Evolutionary conservation across 768 basidiomycete species (phyloP), one percentile per base, ranked within the genome.

Genomic region (Trametopsis cervina): DNA sequence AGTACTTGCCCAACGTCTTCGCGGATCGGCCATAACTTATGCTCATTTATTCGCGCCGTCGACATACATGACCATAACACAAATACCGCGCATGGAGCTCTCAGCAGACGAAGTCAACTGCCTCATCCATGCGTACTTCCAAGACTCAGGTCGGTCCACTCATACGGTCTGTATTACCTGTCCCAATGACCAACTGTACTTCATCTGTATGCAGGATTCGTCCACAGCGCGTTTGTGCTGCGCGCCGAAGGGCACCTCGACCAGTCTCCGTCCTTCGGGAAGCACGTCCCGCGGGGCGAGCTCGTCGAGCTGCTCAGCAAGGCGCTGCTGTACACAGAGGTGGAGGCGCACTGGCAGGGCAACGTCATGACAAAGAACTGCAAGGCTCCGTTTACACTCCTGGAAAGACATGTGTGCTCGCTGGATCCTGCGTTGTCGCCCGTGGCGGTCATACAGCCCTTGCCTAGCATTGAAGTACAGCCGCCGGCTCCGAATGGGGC

Each of bases 101-200:
- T n/a, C 81, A 35, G 83, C 88, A 29, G 88, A 90, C 55, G 86
- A 91, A 61, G 73, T 92, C 51, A 92, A 92, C 62, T 87, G 83
- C 58, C 77, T 91, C 53, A 83, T 92, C 40, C 81, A 91, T 63
- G 76, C 89, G 1, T 92, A 90, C 60, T 79, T 92, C 54, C 72
- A 82, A 54, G 89, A 92, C 57, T 89, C 87, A 25, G 89, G 89
- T 87, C 54, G 27, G 53, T 57, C 9, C 2, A 29, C 42, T 33
- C 42, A 17, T n/a, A n/a, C n/a, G n/a, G n/a, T 46, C 45, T n/a
- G 41, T 24, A 26, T n/a, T 21, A 12, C 10, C 12, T 1, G 25
- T 43, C n/a, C 41, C 41, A 37, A 12, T 13, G 7, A 13, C 9
- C 27, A 38, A 23, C 17, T 45, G 26, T 4, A 57, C 51, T n/a